Base-by-base conservation (phyloP, 192 early-diverging fungal species). In the Coemansia nantahalensis region DNA sequence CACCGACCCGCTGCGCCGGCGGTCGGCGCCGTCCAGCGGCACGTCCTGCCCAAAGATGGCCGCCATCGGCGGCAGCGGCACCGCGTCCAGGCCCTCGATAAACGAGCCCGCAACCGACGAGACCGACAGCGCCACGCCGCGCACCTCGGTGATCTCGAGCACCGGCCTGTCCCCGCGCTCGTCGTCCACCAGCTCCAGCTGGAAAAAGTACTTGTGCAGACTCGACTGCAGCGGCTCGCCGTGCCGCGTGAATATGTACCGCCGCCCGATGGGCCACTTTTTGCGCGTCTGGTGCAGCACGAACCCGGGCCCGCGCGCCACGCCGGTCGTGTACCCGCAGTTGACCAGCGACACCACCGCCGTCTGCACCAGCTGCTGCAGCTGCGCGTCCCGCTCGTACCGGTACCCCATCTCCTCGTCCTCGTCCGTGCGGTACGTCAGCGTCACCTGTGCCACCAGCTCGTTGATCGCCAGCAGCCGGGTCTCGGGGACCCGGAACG, bases 121-220 rank as follows among this genome's bases (percentile, higher is more conserved):
- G 0, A 46, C 41, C 14, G 60, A 51, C 30, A 60, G 65, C 33
- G 72, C 58, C 22, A 64, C 38, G 2, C 56, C 56, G 1, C 72
- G 40, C 43, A 76, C 33, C 56, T 76, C 72, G 0, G 53, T 39
- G 32, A 76, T 65, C 62, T 76, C 72, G 45, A 76, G 31, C 8
- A 48, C 35, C n/a, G 50, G 50, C 28, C 16, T 30, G 15, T 18
- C 41, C 23, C 42, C 35, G 9, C 32, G 51, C 6, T 19, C 36
- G 4, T 66, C 56, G 28, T 67, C 71, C 0, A 62, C 52, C 37
- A 76, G 51, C 62, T 76, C 72, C 13, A 76, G 62, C 39, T 76
- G 72, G 35, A 76, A 57, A 39, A 76, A 76, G 28, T 65, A 76
- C 61, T 76, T 76, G 72, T 76, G 62, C 56, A 65, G 33, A 16